Percentiles rank a stretch among this genome's conserved stretches.
phyloP scores from a whole-genome alignment of 805 yeast genomes.

The Lachancea thermotolerans region DNA sequence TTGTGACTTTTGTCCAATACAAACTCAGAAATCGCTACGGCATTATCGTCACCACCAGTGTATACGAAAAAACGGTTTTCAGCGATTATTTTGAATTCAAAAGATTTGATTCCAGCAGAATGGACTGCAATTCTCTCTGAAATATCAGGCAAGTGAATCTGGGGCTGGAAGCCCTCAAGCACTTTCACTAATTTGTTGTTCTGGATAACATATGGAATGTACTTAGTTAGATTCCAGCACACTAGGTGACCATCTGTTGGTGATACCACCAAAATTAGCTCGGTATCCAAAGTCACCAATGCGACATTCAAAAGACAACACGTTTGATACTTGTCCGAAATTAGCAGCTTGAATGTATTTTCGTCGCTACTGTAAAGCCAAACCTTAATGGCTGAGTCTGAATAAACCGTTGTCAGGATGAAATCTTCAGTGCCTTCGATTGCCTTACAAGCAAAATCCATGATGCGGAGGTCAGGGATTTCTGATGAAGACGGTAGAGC shows the following conservation, averaged over 20 bases:
- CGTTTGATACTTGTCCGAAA: conserved; percentile 51
- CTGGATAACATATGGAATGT: neutral
- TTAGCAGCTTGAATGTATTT: conserved; percentile 38
- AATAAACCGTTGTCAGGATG: conserved; percentile 62
- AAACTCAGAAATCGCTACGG: conserved; percentile 42
- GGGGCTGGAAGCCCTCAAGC: neutral
- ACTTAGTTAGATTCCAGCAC: conserved; percentile 46
- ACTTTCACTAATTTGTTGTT: neutral
- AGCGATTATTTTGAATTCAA: conserved; percentile 31
- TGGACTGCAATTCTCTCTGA: conserved; percentile 50
- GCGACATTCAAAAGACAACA: conserved; percentile 70
- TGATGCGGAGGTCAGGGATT: conserved; percentile 79
- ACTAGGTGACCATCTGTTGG: conserved; percentile 81
- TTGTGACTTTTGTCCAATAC: conserved; percentile 18
- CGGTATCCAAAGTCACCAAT: conserved; percentile 32
- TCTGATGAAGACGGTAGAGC: conserved; percentile 48
- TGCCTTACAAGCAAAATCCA: conserved; percentile 64
- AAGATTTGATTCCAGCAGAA: conserved; percentile 75
- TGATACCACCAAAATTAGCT: conserved; percentile 43
- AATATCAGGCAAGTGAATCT: conserved; percentile 9
- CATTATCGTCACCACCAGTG: conserved; percentile 94
- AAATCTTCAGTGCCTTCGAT: conserved; percentile 24
- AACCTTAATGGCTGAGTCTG: conserved; percentile 70
- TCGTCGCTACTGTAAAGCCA: conserved; percentile 45
- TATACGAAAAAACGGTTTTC: conserved; percentile 33